Evolutionary conservation across 164 flowering plant species (phyloP).

Genomic region (Vitis riparia): DNA sequence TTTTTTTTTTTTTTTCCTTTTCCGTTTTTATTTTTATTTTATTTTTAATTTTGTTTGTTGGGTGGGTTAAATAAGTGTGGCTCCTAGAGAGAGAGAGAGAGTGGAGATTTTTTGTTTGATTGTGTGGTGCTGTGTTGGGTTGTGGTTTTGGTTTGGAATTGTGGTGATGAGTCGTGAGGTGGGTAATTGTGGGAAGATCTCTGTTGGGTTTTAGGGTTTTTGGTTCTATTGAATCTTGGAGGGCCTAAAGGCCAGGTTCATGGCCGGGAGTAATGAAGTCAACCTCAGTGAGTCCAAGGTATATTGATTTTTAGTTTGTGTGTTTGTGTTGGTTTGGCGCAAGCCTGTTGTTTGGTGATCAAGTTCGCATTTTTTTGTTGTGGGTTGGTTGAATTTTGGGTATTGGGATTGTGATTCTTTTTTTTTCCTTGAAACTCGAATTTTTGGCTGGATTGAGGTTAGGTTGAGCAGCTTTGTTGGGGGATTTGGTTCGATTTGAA

Average conservation of each 20-base stretch:
- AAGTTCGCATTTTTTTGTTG: background rate
- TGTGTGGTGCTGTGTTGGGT: background rate
- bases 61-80: background rate
- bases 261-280: conserved; percentile 60
- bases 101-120: background rate
- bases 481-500: background rate
- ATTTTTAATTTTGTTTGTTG: background rate
- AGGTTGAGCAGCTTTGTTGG: conserved; percentile 7
- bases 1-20: too few relatives aligned
- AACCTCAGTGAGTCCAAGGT: conserved; percentile 69
- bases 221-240: conserved; percentile 1
- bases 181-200: conserved; percentile 17
- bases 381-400: background rate
- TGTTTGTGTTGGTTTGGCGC: background rate
- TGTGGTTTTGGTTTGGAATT: background rate
- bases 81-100: conserved; percentile 1
- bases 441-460: background rate
- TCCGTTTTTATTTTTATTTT: too few relatives aligned
- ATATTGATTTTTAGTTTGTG: background rate
- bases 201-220: conserved; percentile 9
- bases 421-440: background rate
- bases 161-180: conserved; percentile 9
- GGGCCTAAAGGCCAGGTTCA: conserved; percentile 11
- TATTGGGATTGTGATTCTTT: background rate
- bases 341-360: background rate